Percentiles rank a stretch among this genome's conserved stretches.
Conservation (phyloP, 2,329 filamentous ascomycete species). For the Alternaria ethzedia region DNA sequence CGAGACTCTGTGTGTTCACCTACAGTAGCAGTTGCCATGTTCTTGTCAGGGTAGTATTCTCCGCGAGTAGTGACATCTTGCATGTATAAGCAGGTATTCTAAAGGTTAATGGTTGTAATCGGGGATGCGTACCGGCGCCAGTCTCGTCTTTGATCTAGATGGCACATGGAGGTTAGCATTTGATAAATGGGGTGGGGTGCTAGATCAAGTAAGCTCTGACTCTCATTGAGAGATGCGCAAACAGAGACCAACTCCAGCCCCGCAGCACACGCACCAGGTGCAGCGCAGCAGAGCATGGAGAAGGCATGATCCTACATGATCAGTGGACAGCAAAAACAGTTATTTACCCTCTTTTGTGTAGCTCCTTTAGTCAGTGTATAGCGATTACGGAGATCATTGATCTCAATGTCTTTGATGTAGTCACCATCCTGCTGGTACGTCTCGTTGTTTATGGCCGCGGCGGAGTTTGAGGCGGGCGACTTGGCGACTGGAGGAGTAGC, state of each 20-base stretch:
- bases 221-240: slow-evolving; percentile 46
- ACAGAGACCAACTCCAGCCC: slow-evolving; percentile 34
- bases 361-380: slow-evolving; percentile 97
- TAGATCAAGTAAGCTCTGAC: slow-evolving; percentile 57
- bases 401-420: slow-evolving; percentile 98
- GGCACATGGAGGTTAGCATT: slow-evolving; percentile 91
- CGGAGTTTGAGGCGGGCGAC: slow-evolving; percentile 59
- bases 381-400: slow-evolving; percentile 96
- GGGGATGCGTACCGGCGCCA: slow-evolving; percentile 96
- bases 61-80: slow-evolving; percentile 99
- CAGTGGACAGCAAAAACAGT: slow-evolving; percentile 74
- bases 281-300: slow-evolving; percentile 31
- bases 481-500: slow-evolving; percentile 60
- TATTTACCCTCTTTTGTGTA: slow-evolving; percentile 99
- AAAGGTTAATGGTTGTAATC: slow-evolving; percentile 66
- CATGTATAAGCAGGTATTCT: slow-evolving; percentile 66
- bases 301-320: slow-evolving; percentile 60
- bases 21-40: slow-evolving; percentile 92
- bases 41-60: slow-evolving; percentile 96
- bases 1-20: slow-evolving; percentile 12
- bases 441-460: slow-evolving; percentile 67
- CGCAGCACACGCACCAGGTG: slow-evolving; percentile 61
- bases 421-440: slow-evolving; percentile 96
- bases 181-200: slow-evolving; percentile 69
- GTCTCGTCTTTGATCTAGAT: slow-evolving; percentile 99